Evolutionary conservation across 768 basidiomycete genomes (phyloP), one percentile per base, ranked within the genome.

Genomic region (Lactarius tabidus): DNA sequence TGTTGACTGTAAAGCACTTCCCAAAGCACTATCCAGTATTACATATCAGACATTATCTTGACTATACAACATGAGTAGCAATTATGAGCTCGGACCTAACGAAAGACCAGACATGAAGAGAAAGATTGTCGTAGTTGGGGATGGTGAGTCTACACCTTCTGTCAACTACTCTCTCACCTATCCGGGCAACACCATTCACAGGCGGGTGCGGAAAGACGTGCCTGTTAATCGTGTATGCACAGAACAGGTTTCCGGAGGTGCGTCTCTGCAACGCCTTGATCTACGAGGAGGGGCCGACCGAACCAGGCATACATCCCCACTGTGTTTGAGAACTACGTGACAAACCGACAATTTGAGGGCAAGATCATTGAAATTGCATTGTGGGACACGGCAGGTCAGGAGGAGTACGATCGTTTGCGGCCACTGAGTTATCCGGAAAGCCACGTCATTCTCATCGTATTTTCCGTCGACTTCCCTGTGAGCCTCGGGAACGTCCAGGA

Each of bases 371-470:
- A 97, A 73, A 84, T 99, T 51, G 96, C 97, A n/a, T 81, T 99
- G 20, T 99, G 96, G 94, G 95, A 98, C 77, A 98, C 95, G 1
- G 95, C 95, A 1, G 95, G 95, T 31, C 95, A 97, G 75, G 95
- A 98, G 77, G 95, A 98, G 78, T 98, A 97, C 76, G 93, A 95
- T 75, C 84, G 91, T 67, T 82, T 95, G 62, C 83, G 91, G 69
- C 91, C 91, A 23, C 80, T 94, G 67, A 90, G 88, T 74, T 93
- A 94, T 70, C 91, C 92, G 23, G 91, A 94, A 75, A 90, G 87
- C 80, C 85, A 93, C 72, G 91, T 93, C 65, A 93, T 96, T 71
- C 88, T 96, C 70, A 91, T 96, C 70, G 93, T 95, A 33, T 97
- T 96, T 80, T 93, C 92, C 14, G 80, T 95, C 74, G 93, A 96